These are phyloP conservation scores for Barnettozyma pratensis DNA, from an alignment of 805 yeast species.

Conservation along the genomic window DNA sequence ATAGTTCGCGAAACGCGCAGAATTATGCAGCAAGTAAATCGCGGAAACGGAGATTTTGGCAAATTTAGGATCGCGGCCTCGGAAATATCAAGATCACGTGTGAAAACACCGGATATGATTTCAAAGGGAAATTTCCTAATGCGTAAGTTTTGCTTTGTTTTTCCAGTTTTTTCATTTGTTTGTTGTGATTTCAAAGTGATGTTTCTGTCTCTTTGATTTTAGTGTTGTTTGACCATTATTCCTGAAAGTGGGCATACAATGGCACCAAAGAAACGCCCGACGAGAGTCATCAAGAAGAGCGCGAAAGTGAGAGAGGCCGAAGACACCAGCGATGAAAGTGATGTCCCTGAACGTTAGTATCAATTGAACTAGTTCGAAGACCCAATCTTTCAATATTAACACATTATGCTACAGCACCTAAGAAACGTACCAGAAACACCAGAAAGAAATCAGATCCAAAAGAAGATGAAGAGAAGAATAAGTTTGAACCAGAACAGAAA, in stretches of 20 bases:
- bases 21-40: background rate
- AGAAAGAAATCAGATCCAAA: background rate
- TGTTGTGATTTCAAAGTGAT: background rate
- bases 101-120: too few relatives aligned
- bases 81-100: background rate
- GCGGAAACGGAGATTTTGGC: slow-evolving; percentile 1
- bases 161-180: background rate
- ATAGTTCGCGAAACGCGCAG: background rate
- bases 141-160: background rate
- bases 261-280: slow-evolving; percentile 3
- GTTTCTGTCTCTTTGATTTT: too few relatives aligned
- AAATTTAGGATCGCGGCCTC: background rate
- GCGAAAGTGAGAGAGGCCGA: background rate
- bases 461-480: slow-evolving; percentile 4
- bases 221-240: too few relatives aligned
- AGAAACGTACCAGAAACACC: slow-evolving; percentile 1
- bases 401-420: background rate
- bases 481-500: background rate
- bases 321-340: slow-evolving; percentile 6
- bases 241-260: background rate
- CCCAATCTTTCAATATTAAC: background rate
- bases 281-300: background rate
- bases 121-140: too few relatives aligned
- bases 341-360: background rate
- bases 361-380: background rate